phyloP scores from a whole-genome alignment of 148 eudicot species.

The Cornus suecica region DNA sequence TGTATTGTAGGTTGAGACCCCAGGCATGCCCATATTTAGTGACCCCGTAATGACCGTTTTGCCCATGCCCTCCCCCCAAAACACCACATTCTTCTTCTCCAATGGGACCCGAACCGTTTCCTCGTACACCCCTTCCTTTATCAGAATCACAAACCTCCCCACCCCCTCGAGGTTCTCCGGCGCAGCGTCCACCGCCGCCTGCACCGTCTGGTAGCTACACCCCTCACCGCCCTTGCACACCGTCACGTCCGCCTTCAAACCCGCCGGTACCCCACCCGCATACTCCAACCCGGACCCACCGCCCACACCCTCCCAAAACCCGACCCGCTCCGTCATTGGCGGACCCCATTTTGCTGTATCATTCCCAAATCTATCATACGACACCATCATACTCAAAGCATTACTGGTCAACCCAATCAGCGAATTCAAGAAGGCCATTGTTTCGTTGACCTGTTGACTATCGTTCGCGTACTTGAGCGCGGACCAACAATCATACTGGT shows the following conservation, averaged over 20 bases:
- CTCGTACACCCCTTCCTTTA: slow-evolving; percentile 72
- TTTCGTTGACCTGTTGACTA: slow-evolving; percentile 32
- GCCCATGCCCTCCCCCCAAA: slow-evolving; percentile 84
- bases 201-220: slow-evolving; percentile 54
- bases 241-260: slow-evolving; percentile 41
- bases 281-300: slow-evolving; percentile 6
- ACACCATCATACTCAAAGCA: slow-evolving; percentile 53
- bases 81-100: slow-evolving; percentile 74
- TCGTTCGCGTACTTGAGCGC: slow-evolving; percentile 68
- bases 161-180: slow-evolving; percentile 32
- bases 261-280: slow-evolving; percentile 26
- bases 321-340: slow-evolving; percentile 64
- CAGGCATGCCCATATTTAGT: slow-evolving; percentile 49
- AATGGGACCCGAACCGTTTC: slow-evolving; percentile 71
- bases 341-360: slow-evolving; percentile 49
- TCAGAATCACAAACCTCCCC: slow-evolving; percentile 49
- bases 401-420: slow-evolving; percentile 50
- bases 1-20: slow-evolving; percentile 59
- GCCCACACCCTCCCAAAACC: slow-evolving; percentile 60
- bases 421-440: slow-evolving; percentile 57
- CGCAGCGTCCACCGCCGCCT: slow-evolving; percentile 65
- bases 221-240: slow-evolving; percentile 48
- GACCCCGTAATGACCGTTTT: slow-evolving; percentile 74
- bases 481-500: slow-evolving; percentile 84
- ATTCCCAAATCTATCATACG: slow-evolving; percentile 45